Conservation (phyloP, 441 rosid genomes). For the Isatis lusitanica region DNA sequence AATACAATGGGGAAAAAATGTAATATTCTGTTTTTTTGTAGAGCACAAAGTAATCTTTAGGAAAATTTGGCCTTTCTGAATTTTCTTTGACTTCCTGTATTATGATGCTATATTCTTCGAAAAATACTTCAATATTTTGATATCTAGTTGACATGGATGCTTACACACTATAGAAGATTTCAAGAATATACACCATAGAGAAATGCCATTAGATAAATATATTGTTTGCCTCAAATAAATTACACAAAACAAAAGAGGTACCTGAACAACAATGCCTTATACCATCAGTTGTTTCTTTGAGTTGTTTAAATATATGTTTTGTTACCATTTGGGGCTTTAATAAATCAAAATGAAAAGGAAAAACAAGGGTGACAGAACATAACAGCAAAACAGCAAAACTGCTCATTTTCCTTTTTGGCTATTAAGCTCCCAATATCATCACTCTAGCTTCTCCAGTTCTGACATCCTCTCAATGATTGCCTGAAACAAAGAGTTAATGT, state of each 20-base stretch:
- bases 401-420: background rate
- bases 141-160: no score
- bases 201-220: no score
- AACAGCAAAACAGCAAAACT: background rate
- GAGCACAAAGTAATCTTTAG: background rate
- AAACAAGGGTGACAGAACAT: background rate
- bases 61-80: background rate
- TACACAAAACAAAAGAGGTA: background rate
- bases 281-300: background rate
- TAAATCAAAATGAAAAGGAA: background rate
- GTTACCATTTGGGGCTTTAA: background rate
- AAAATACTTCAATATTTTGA: background rate
- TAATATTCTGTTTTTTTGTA: conserved; percentile 21
- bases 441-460: conserved; percentile 89
- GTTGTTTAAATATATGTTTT: background rate
- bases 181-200: no score
- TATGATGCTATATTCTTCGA: background rate
- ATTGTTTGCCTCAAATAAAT: background rate
- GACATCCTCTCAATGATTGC: conserved; percentile 94
- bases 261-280: background rate
- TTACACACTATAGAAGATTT: no score
- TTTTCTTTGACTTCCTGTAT: background rate
- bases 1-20: background rate
- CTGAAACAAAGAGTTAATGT: conserved; percentile 39
- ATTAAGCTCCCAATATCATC: conserved; percentile 18